Base-by-base conservation (phyloP, 2,329 filamentous ascomycete genomes). In the Bisporella sp. region DNA sequence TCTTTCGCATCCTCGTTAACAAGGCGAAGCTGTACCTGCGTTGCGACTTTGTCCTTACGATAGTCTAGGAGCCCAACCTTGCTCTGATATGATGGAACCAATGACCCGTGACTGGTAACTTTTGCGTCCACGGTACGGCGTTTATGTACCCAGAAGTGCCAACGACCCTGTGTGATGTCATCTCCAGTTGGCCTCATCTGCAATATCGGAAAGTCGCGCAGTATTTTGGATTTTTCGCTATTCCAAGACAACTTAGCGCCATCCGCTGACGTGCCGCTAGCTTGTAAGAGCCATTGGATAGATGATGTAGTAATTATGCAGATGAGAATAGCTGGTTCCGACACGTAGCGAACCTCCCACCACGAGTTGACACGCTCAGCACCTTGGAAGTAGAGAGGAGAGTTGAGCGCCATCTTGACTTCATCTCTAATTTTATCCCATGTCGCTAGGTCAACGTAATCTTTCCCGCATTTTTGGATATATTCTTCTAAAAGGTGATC, bases 221-320 rank as follows among this genome's bases (percentile, higher is more conserved):
- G 45, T 12, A 53, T 50, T 47, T 71, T 67, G 31, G 76, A 66
- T 21, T 72, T 54, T 1, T 60, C 50, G 47, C 68, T 71, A 30
- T 69, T 66, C 0, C 67, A 31, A 5, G 55, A 48, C 6, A 41
- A 21, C 1, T 51, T 65, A 21, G 21, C 21, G 21, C 21, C 21
- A 21, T 37, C 40, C 6, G 21, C 40, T 43, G 47, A 31, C 4
- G 30, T 1, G 41, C 71, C 62, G 11, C 61, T 54, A 9, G 71
- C 70, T 55, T 69, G 78, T 4, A 81, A 53, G 0, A 68, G 63
- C 76, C 79, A 81, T 48, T 69, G 61, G 6, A 70, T 59, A 21
- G 56, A 51, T 3, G 50, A 44, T 5, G 61, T 56, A 11, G 66
- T 62, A 11, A 71, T 59, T 5, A 59, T 42, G 62, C 76, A 61